phyloP scores from a whole-genome alignment of 2,329 filamentous ascomycete genomes.

The Dothideomycetes sp. region DNA sequence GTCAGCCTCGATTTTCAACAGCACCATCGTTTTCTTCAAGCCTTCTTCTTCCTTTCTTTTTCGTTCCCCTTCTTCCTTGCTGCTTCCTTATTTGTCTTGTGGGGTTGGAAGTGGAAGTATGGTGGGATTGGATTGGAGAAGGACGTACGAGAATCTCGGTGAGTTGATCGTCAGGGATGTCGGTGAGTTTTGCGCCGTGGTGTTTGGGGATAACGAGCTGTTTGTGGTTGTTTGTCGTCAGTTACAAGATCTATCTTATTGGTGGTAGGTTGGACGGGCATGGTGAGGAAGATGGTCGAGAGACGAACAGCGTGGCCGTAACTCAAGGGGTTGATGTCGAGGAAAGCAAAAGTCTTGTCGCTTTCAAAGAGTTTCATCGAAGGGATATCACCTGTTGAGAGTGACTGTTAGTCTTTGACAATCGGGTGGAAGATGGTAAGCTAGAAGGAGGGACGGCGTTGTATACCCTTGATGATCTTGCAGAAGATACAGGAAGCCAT shows the following conservation, averaged over 20 bases:
- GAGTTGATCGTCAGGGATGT: constrained; percentile 86
- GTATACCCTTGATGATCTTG: constrained; percentile 85
- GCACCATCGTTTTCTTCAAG: no score
- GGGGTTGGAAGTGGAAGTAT: no score
- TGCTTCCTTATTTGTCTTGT: no score
- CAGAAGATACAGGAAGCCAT: constrained; percentile 78
- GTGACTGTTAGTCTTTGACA: background rate
- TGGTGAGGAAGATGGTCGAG: constrained; percentile 9
- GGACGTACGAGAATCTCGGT: constrained; percentile 65
- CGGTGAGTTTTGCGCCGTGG: constrained; percentile 83
- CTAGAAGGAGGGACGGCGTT: background rate
- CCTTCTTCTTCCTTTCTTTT: no score
- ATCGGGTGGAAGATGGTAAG: background rate
- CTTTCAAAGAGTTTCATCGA: constrained; percentile 94
- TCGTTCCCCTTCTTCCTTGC: no score
- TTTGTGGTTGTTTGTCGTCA: background rate
- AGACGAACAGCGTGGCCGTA: constrained; percentile 73
- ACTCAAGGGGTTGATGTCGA: constrained; percentile 87
- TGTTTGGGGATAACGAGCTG: constrained; percentile 94
- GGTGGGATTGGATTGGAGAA: background rate
- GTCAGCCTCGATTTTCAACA: no score
- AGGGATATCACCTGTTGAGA: constrained; percentile 72
- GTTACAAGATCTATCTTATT: no score
- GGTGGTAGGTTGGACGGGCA: constrained; percentile 10
- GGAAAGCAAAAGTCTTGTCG: constrained; percentile 87